Evolutionary conservation across 192 early-diverging fungal genomes (phyloP).

Genomic region (Rhizoclosmatium sp.): DNA sequence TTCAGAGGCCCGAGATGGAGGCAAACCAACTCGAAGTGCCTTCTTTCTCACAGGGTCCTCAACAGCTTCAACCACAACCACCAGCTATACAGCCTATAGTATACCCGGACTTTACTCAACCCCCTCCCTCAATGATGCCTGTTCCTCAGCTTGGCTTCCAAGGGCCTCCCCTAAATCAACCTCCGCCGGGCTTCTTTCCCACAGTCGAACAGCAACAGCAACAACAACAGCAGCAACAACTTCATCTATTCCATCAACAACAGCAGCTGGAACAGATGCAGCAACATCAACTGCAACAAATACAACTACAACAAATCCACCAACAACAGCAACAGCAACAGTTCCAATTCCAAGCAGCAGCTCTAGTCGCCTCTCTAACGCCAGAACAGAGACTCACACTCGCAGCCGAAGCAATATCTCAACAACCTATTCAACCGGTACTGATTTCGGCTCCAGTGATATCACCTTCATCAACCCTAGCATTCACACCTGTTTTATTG

Average conservation of each 20-base stretch:
- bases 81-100: background rate
- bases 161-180: no score
- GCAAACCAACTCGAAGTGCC: background rate
- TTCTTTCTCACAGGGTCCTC: background rate
- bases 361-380: constrained; percentile 21
- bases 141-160: background rate
- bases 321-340: background rate
- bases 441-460: background rate
- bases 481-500: no score
- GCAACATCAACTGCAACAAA: background rate
- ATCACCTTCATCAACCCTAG: background rate
- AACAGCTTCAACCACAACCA: background rate
- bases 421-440: background rate
- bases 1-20: background rate
- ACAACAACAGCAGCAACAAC: background rate
- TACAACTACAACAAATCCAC: background rate
- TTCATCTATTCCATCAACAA: background rate
- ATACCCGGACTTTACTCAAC: background rate
- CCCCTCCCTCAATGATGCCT: background rate
- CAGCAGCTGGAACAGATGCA: background rate
- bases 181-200: no score
- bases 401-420: constrained; percentile 16
- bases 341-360: constrained; percentile 10
- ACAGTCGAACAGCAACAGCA: background rate
- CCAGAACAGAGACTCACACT: constrained; percentile 27